Evolutionary conservation across 1,284 basidiomycete species (phyloP).

Genomic region (Moesziomyces antarcticus): DNA sequence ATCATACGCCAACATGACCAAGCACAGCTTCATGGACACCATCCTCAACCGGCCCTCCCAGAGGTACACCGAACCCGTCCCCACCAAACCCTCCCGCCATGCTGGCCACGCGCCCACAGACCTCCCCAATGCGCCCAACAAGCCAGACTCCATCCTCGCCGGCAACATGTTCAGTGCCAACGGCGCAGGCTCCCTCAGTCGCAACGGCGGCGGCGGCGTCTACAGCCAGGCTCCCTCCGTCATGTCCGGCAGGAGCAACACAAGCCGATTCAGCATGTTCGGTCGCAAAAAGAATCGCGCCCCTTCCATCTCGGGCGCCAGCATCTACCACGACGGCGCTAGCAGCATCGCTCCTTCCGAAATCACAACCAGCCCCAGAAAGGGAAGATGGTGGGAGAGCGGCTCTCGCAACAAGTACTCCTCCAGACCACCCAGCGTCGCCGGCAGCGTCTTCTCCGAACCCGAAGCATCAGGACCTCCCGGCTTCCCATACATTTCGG

Average conservation of each 20-base stretch:
- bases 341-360: constrained; percentile 47
- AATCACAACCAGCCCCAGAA: constrained; percentile 18
- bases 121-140: constrained; percentile 56
- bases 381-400: constrained; percentile 57
- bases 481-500: constrained; percentile 25
- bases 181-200: constrained; percentile 25
- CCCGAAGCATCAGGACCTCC: constrained; percentile 28
- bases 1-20: constrained; percentile 45
- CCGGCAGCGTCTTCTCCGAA: constrained; percentile 60
- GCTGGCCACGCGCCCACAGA: constrained; percentile 38
- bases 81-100: constrained; percentile 17
- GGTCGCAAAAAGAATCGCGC: constrained; percentile 25
- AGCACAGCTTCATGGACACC: constrained; percentile 59
- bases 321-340: constrained; percentile 44
- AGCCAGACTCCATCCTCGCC: constrained; percentile 49
- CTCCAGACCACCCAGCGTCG: constrained; percentile 50
- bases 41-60: constrained; percentile 67
- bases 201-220: constrained; percentile 4
- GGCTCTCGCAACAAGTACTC: constrained; percentile 36
- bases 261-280: constrained; percentile 50
- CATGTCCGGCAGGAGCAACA: constrained; percentile 48
- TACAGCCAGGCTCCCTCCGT: constrained; percentile 43
- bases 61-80: constrained; percentile 53
- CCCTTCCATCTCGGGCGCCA: constrained; percentile 40
- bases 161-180: constrained; percentile 53